Base-by-base conservation (phyloP, 768 basidiomycete genomes). In the Leucocoprinus sp. region DNA sequence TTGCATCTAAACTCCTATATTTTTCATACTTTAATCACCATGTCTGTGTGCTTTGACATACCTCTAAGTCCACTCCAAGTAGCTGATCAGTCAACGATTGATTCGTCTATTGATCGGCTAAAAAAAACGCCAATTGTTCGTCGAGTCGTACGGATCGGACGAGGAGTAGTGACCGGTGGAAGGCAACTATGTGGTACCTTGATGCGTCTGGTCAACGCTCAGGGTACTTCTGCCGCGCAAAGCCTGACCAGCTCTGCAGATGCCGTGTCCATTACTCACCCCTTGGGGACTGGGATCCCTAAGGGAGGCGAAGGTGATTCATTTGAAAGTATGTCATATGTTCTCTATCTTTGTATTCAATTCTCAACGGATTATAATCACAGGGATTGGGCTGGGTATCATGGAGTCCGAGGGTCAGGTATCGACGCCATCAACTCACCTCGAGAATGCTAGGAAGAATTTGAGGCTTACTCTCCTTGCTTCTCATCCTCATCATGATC, bases 161-260 rank as follows among this genome's bases (percentile, higher is more conserved):
- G 19, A 8, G 24, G 43, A 26, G 23, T 44, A 37, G 35, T 44
- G 23, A 24, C 24, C 29, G 36, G 35, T 27, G 43, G 34, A 44
- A 37, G 12, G 43, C 43, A 18, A 50, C 11, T 26, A 11, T 33
- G 6, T 23, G 49, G 35, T 15, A 15, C 23, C 33, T 23, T 37
- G 45, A 29, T 23, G 37, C 37, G 45, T 50, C 48, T 54, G 45
- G 39, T 37, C 43, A 36, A 28, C 43, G 35, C 36, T 26, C 29
- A 34, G 33, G 42, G 33, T 24, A 21, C 33, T 43, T 12, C 21
- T 43, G 31, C 33, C 23, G 42, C 26, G 31, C 15, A 24, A 35
- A 17, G 35, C 27, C 35, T 37, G 43, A 44, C 36, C 35, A 37
- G 19, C 29, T 8, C 42, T 22, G 42, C 18, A 2, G 31, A 43